Base-by-base conservation (phyloP, 2,329 filamentous ascomycete species). In the Penicillium sp. region DNA sequence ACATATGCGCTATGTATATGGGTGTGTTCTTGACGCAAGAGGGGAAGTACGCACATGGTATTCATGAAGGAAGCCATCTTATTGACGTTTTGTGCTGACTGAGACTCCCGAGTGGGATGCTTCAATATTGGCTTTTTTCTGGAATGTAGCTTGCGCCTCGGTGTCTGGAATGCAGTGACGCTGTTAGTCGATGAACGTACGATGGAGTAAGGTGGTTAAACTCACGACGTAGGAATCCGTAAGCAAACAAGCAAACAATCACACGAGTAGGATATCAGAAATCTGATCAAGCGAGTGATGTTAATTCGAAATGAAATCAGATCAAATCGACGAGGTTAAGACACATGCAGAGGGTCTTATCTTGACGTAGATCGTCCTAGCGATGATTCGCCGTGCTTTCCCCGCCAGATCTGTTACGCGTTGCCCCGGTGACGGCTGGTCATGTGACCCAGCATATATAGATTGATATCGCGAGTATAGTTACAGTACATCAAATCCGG, bases 31-130 rank as follows among this genome's bases (percentile, higher is more conserved):
- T 48, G 24, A 35, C 12, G 68, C 64, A 60, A 64, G 59, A 62
- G 63, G 58, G 65, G 59, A 60, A 61, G 72, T 62, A 89, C 86
- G 77, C 80, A 90, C 87, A 90, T 89, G 72, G 89, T 91, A 65
- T 87, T 90, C 70, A 91, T 87, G 77, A 91, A 89, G 64, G 87
- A 88, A 70, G 87, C 83, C 88, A 90, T 91, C 35, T 55, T 59
- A 54, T 50, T 23, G 20, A n/a, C 35, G 26, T 20, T 35, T 42
- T 42, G n/a, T 14, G 38, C 12, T 43, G 16, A 40, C 16, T 16
- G 16, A n/a, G n/a, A n/a, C n/a, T n/a, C n/a, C 9, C 8, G n/a
- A 18, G n/a, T 18, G 16, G n/a, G 35, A n/a, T 40, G 8, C 16
- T 33, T 52, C 18, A 28, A 18, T 52, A 30, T 40, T 20, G 51